Percentiles rank a stretch among this genome's conserved stretches.
phyloP scores from a whole-genome alignment of 768 basidiomycete species.

The Trametopsis cervina region DNA sequence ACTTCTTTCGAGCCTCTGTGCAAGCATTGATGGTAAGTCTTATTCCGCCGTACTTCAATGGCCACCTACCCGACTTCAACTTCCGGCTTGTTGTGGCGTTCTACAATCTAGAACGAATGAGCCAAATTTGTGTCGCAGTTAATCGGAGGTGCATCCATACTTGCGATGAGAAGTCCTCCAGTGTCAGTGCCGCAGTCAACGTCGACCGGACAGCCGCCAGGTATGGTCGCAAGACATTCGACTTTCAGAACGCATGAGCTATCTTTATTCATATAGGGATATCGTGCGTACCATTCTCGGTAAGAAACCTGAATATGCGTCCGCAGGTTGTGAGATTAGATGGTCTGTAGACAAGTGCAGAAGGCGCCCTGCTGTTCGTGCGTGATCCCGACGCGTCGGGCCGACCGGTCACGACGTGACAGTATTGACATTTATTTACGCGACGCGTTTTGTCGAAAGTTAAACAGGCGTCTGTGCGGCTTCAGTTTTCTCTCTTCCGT shows the following conservation, averaged over 20 bases:
- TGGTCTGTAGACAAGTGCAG: too few relatives aligned
- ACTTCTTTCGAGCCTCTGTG: constrained; percentile 87
- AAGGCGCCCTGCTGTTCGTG: too few relatives aligned
- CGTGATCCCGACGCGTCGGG: too few relatives aligned
- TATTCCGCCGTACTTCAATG: neutral
- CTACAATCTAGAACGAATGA: constrained; percentile 63
- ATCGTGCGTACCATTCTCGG: too few relatives aligned
- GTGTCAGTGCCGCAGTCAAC: constrained; percentile 92
- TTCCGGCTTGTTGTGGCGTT: constrained; percentile 96
- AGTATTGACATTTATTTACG: neutral
- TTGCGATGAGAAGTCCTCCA: constrained; percentile 98
- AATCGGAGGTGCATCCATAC: constrained; percentile 32
- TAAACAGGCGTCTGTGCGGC: neutral
- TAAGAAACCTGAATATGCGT: too few relatives aligned
- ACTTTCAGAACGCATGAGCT: too few relatives aligned
- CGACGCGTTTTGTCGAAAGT: neutral
- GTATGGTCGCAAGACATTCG: constrained; percentile 92
- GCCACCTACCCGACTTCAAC: constrained; percentile 69
- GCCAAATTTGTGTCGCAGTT: constrained; percentile 17
- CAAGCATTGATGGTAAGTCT: neutral
- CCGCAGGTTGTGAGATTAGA: too few relatives aligned
- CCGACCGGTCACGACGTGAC: too few relatives aligned
- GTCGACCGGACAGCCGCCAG: constrained; percentile 94
- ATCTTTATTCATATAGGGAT: too few relatives aligned
- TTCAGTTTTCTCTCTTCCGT: constrained; percentile 5